Evolutionary conservation across 768 basidiomycete species (phyloP), one percentile per base, ranked within the genome.

Genomic region (Amanita brunnescens): DNA sequence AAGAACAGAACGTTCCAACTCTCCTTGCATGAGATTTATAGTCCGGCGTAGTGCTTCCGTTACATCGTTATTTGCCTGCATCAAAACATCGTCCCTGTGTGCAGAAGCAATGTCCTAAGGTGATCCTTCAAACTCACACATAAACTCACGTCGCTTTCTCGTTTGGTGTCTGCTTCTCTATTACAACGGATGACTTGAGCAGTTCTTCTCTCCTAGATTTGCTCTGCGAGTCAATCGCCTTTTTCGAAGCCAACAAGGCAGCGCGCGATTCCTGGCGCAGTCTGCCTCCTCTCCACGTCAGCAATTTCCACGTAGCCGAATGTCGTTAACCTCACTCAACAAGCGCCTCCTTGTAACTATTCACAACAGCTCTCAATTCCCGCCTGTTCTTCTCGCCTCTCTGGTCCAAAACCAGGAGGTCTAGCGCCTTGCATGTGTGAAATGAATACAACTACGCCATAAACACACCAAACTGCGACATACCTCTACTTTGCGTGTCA

Each of bases 41-140:
- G 94, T 97, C 32, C 93, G 79, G 42, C 89, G 81, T 7, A 98
- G 72, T 3, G 90, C 81, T 18, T 88, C 85, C 1, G 94, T 97
- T 8, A 99, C 90, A 55, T 93, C 79, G 54, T 87, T 78, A 50
- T 84, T 91, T n/a, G 91, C 83, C 56, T 82, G 82, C 85, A 93
- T 92, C 10, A 99, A 75, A 0, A 77, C 76, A 57, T 96, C 93
- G 56, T 92, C 91, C 6, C 85, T n/a, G n/a, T 87, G 41, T 44
- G 37, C 23, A 13, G 34, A 29, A 6, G 20, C 52, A 34, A 45
- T 43, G 18, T 30, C 35, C 54, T 12, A 24, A 48, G 26, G 38
- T 45, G 16, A 21, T 18, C 34, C 10, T 20, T 10, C 18, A 35
- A 48, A 23, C 18, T 29, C 23, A 32, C 10, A 47, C n/a, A n/a